Conservation (phyloP, 139 green algal species). For the Mesotaenium endlicherianum region DNA sequence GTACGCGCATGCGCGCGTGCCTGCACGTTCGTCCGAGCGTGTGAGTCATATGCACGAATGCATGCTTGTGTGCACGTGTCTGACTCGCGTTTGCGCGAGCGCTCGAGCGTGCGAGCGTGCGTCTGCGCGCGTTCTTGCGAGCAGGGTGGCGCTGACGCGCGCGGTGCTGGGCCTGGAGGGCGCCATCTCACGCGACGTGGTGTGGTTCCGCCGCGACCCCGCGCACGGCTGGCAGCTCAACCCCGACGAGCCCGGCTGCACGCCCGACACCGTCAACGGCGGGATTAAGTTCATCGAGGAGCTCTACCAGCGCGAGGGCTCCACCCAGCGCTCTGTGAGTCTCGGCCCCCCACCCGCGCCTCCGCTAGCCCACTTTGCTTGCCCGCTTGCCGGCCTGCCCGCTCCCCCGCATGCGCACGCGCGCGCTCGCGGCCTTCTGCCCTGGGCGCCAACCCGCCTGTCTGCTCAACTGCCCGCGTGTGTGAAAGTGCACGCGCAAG, state of each 20-base stretch:
- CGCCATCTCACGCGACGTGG: not conserved
- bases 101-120: too few relatives aligned
- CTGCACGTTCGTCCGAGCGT: too few relatives aligned
- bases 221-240: slow-evolving; percentile 28
- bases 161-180: not conserved
- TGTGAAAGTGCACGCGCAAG: too few relatives aligned
- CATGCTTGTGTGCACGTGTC: too few relatives aligned
- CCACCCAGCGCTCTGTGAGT: slow-evolving; percentile 39
- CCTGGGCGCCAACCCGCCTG: too few relatives aligned
- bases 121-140: too few relatives aligned
- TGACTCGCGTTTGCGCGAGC: too few relatives aligned
- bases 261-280: slow-evolving; percentile 74
- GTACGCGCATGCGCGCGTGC: too few relatives aligned
- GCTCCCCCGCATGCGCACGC: too few relatives aligned
- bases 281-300: slow-evolving; percentile 71
- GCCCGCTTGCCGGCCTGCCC: not conserved
- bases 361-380: not conserved
- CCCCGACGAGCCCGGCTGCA: slow-evolving; percentile 55
- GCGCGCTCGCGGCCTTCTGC: too few relatives aligned
- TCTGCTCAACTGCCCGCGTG: too few relatives aligned
- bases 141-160: not conserved
- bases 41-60: too few relatives aligned
- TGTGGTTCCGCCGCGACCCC: not conserved
- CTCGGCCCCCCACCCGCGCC: not conserved
- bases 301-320: slow-evolving; percentile 74